Conservation (phyloP, 352 stramenopile genomes). For the Pythium dissotocum region DNA sequence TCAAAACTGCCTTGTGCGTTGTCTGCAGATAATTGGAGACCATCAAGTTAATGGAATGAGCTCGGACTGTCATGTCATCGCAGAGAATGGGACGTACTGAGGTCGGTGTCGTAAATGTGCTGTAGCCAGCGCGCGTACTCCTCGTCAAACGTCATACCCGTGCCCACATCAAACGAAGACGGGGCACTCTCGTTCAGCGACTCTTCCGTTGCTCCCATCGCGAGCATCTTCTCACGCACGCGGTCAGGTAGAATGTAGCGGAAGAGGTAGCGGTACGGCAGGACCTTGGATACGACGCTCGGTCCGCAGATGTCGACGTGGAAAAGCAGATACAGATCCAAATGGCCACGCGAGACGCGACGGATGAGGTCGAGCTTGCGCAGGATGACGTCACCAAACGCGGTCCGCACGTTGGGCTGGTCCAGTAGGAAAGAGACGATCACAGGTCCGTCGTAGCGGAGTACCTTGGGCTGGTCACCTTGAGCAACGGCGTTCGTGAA, state of each 20-base stretch:
- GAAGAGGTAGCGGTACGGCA: constrained; percentile 76
- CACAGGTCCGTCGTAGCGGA: constrained; percentile 68
- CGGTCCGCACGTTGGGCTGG: constrained; percentile 63
- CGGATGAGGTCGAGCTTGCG: constrained; percentile 84
- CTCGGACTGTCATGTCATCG: not conserved
- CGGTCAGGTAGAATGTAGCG: constrained; percentile 67
- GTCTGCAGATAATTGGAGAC: constrained; percentile 13
- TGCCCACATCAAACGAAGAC: constrained; percentile 62
- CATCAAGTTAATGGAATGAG: constrained; percentile 1
- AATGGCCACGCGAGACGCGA: constrained; percentile 40
- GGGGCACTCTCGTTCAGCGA: constrained; percentile 65
- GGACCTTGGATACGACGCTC: constrained; percentile 40
- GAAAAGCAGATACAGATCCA: constrained; percentile 81
- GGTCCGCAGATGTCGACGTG: constrained; percentile 57
- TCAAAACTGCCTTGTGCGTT: constrained; percentile 35
- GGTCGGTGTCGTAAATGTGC: constrained; percentile 83
- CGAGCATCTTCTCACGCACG: constrained; percentile 60
- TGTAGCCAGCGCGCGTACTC: constrained; percentile 88
- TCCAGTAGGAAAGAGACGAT: constrained; percentile 69
- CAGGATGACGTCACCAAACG: constrained; percentile 79
- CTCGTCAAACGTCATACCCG: constrained; percentile 80
- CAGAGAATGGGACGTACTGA: constrained; percentile 47
- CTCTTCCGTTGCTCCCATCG: constrained; percentile 71
- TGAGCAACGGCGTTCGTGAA: constrained; percentile 14
- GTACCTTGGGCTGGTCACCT: constrained; percentile 39